Base-by-base conservation (phyloP, 805 yeast genomes). In the Pichia exigua region DNA sequence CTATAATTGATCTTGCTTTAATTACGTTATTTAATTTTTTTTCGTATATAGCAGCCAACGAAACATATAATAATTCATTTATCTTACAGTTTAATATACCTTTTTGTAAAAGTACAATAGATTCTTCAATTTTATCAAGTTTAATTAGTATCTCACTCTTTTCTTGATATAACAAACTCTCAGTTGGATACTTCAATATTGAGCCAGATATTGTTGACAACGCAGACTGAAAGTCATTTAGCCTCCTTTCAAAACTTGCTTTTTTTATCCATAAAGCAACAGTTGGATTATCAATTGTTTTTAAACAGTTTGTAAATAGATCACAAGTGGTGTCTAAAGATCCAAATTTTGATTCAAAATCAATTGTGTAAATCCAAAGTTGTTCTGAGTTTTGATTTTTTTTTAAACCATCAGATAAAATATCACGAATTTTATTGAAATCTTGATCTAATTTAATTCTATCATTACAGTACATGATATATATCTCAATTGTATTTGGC, bases 381-480 rank as follows among this genome's bases (percentile, higher is more conserved):
- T 75, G 78, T 54, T 79, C 83, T 54, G 70, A 72, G 0, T 65
- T 56, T 1, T 83, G 77, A 10, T 77, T 65, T 2, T 57, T 49
- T 5, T 68, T 61, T 43, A 77, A 62, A 0, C 85, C 85, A 15
- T 71, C 67, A 2, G 69, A 61, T 7, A 90, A 66, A 4, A 87
- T 76, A 1, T 61, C 58, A 48, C 82, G 69, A 0, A 96, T 85
- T 4, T 70, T 75, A 1, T 62, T 67, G 1, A 75, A 59, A 57
- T 85, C 80, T 1, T 70, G 61, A 2, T 68, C 74, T 24, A 70
- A 51, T 10, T 49, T 45, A 84, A 89, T 81, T 48, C 75, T 70
- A 58, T 85, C 91, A 57, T 84, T 83, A 0, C 95, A 85, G 61
- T 79, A 87, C 81, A 83, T 78, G 48, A 88, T 65, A 66, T 79